These are phyloP conservation scores for Exophiala bonariae DNA, from an alignment of 2,329 filamentous ascomycete species.

Conservation along the genomic window DNA sequence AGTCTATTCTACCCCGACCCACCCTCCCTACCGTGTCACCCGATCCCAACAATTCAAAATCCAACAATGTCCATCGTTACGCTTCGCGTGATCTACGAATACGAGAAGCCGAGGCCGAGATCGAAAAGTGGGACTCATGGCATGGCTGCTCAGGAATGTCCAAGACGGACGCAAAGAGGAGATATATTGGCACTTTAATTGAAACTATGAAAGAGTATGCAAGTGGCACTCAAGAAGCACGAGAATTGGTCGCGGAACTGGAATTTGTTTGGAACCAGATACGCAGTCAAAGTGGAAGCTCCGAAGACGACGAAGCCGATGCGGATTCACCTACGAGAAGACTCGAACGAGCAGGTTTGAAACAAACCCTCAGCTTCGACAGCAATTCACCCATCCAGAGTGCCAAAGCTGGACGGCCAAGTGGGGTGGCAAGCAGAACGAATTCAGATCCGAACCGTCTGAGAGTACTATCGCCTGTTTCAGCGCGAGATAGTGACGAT, in stretches of 20 bases:
- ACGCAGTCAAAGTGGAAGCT: slow-evolving; percentile 39
- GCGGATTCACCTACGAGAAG: slow-evolving; percentile 37
- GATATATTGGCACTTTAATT: slow-evolving; percentile 91
- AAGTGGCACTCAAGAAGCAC: slow-evolving; percentile 74
- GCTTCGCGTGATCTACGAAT: slow-evolving; percentile 27
- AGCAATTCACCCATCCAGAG: slow-evolving; percentile 12
- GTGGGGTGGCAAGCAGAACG: slow-evolving; percentile 9
- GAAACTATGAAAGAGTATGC: slow-evolving; percentile 97
- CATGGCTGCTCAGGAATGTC: slow-evolving; percentile 79
- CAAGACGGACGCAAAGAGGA: slow-evolving; percentile 87
- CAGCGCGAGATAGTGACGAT: slow-evolving; percentile 58
- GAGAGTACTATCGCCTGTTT: slow-evolving; percentile 80
- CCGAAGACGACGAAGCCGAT: slow-evolving; percentile 38
- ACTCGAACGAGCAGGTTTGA: slow-evolving; percentile 48
- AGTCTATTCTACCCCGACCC: slow-evolving; percentile 88
- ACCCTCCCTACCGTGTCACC: slow-evolving; percentile 33
- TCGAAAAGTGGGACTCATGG: slow-evolving; percentile 74
- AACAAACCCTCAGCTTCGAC: slow-evolving; percentile 31
- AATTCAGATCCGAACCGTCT: slow-evolving; percentile 48
- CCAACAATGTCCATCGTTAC: slow-evolving; percentile 27
- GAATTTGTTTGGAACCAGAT: slow-evolving; percentile 99
- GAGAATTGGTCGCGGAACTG: slow-evolving; percentile 87
- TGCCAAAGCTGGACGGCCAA: slow-evolving; percentile 5
- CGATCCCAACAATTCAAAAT: slow-evolving; percentile 18
- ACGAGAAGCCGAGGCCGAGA: slow-evolving; percentile 46